Evolutionary conservation across 352 stramenopile species (phyloP), one percentile per base, ranked within the genome.

Genomic region (Pythium rishiriense): DNA sequence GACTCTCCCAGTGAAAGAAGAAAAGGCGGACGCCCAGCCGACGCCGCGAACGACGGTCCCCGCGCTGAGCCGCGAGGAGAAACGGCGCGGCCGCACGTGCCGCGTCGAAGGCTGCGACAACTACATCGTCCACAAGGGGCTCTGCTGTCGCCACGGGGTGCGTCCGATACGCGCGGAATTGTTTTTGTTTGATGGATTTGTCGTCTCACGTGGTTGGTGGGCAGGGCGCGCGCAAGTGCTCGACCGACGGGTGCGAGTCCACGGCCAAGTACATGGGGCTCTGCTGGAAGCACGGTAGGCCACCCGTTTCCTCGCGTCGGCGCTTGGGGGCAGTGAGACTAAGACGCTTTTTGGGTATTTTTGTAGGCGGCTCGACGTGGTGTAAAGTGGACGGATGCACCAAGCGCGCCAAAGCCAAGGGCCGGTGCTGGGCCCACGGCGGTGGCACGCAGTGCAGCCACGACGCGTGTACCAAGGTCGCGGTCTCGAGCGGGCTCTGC

Each of bases 241-340:
- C 59, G 3, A 50, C 64, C 21, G 64, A 76, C 47, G 74, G 72
- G 33, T 85, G 76, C 51, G 53, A 57, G 9, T 72, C 63, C 15
- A 76, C 68, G 12, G 71, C 76, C 62, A 83, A 85, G 64, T 59
- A 77, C 37, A 52, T 62, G 14, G 74, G 74, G 6, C 63, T 83
- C 39, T 85, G 77, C 63, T 85, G 77, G 77, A 78, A 75, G 28
- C 77, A 85, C 46, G 77, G 77, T 72, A 53, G 29, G 12, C n/a
- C 21, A 8, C 41, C 22, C 11, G n/a, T 43, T 46, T 9, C 46
- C 73, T 33, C 76, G 72, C 33, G 43, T 81, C 68, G 7, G n/a
- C 8, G 41, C n/a, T 10, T 10, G 5, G 10, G 74, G 66, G 67
- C 3, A 69, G 78, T 24, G 24, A 17, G 25, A 21, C 29, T 26